A percentile compares a stretch with the other conserved stretches of the same genome.
Evolutionary conservation across 2,329 filamentous ascomycete species (phyloP).

Genomic region (Aspergillus vadensis): DNA sequence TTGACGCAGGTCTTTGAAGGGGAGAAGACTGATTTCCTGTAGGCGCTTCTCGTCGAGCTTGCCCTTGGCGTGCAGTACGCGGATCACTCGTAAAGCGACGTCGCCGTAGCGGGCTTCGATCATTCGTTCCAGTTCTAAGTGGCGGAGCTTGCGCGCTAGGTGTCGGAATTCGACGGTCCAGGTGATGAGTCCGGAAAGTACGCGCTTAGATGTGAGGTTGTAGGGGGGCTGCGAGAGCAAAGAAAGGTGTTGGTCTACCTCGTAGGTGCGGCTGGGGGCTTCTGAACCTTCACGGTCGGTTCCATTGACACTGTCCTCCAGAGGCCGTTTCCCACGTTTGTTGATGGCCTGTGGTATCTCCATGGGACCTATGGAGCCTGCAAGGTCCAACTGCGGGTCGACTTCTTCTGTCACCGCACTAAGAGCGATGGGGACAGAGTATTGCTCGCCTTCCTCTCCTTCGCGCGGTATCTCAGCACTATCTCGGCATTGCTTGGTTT

Average conservation of each 20-base stretch:
- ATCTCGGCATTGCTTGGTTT: constrained; percentile 66
- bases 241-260: constrained; percentile 47
- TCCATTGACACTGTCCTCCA: constrained; percentile 35
- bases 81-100: constrained; percentile 76
- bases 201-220: constrained; percentile 39
- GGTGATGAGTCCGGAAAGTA: constrained; percentile 60
- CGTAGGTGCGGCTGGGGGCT: constrained; percentile 31
- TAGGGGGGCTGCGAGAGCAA: constrained; percentile 51
- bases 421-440: constrained; percentile 39
- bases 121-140: constrained; percentile 77
- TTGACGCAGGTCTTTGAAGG: constrained; percentile 79
- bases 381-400: constrained; percentile 40
- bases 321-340: constrained; percentile 35
- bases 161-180: constrained; percentile 85
- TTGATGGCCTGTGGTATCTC: constrained; percentile 27
- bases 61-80: constrained; percentile 81
- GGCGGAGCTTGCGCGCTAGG: constrained; percentile 69
- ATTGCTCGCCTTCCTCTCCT: constrained; percentile 45
- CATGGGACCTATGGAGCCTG: constrained; percentile 38
- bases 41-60: constrained; percentile 94
- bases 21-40: constrained; percentile 77
- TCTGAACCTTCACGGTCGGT: constrained; percentile 54
- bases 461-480: constrained; percentile 41
- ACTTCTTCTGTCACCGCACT: constrained; percentile 40
- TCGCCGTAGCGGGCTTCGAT: constrained; percentile 76